Evolutionary conservation across 257 asterid species (phyloP).

Genomic region (Plantago elongata): DNA sequence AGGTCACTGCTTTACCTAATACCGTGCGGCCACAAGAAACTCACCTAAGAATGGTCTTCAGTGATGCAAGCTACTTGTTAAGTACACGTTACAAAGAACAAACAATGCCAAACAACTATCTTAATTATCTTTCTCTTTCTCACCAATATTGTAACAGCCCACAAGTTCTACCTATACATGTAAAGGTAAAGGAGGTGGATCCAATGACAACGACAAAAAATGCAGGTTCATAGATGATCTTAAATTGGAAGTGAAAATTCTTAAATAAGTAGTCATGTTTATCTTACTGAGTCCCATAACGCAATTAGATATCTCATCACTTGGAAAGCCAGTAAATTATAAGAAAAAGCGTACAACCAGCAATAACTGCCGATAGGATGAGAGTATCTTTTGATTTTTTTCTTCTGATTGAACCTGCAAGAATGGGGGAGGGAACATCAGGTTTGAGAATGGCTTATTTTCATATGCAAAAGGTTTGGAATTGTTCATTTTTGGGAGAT

Average conservation of each 20-base stretch:
- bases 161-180: constrained; percentile 24
- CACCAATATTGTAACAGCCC: not conserved
- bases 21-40: too few relatives aligned
- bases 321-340: constrained; percentile 96
- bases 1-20: too few relatives aligned
- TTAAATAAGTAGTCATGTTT: not conserved
- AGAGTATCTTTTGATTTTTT: constrained; percentile 89
- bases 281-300: not conserved
- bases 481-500: not conserved
- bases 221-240: constrained; percentile 19
- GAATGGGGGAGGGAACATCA: constrained; percentile 17
- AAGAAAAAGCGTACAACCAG: constrained; percentile 94
- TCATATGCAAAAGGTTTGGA: constrained; percentile 2
- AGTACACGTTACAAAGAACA: too few relatives aligned
- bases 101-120: not conserved
- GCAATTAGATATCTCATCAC: constrained; percentile 26
- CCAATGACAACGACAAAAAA: not conserved
- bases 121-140: not conserved
- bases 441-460: constrained; percentile 1
- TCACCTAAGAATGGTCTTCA: too few relatives aligned
- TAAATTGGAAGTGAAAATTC: not conserved
- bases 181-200: constrained; percentile 7
- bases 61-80: too few relatives aligned
- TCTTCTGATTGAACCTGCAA: constrained; percentile 81
- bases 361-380: constrained; percentile 88